A percentile compares a stretch with the other conserved stretches of the same genome.
phyloP scores from a whole-genome alignment of 2,329 filamentous ascomycete genomes.

The Talaromyces amestolkiae region DNA sequence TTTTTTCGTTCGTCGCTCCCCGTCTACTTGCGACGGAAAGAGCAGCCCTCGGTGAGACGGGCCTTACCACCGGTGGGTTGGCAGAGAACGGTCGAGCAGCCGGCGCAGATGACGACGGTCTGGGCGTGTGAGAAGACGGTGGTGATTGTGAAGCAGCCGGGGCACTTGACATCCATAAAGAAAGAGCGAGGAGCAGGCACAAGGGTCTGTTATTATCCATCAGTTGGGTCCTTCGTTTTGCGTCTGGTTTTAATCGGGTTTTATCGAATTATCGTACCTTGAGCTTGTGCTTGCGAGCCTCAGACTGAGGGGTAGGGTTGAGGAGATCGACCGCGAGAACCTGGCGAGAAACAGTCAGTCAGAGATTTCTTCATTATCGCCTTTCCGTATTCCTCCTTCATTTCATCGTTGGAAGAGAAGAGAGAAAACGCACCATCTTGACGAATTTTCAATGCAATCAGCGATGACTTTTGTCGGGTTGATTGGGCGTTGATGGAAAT shows the following conservation, averaged over 20 bases:
- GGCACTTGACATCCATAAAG: constrained; percentile 99
- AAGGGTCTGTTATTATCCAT: constrained; percentile 62
- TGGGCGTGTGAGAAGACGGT: constrained; percentile 99
- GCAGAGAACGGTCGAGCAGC: constrained; percentile 99
- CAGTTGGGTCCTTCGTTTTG: background rate
- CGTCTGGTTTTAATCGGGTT: background rate
- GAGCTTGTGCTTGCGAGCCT: constrained; percentile 99
- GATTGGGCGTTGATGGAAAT: constrained; percentile 35
- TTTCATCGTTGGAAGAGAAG: constrained; percentile 1
- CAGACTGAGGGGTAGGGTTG: constrained; percentile 95
- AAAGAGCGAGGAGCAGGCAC: constrained; percentile 96
- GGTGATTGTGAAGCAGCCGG: constrained; percentile 99
- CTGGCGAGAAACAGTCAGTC: constrained; percentile 49
- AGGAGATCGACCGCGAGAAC: constrained; percentile 99
- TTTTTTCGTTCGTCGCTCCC: constrained; percentile 5
- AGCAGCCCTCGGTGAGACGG: constrained; percentile 98
- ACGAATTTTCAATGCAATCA: constrained; percentile 42
- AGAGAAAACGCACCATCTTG: constrained; percentile 43
- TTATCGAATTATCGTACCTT: constrained; percentile 66
- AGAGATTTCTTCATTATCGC: background rate
- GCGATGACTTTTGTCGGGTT: constrained; percentile 37
- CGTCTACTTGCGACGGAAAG: constrained; percentile 97
- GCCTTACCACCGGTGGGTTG: constrained; percentile 99
- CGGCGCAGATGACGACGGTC: constrained; percentile 99
- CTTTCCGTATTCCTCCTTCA: background rate